These are phyloP conservation scores for Articulospora tetracladia DNA, from an alignment of 495 filamentous ascomycete genomes.

Conservation along the genomic window DNA sequence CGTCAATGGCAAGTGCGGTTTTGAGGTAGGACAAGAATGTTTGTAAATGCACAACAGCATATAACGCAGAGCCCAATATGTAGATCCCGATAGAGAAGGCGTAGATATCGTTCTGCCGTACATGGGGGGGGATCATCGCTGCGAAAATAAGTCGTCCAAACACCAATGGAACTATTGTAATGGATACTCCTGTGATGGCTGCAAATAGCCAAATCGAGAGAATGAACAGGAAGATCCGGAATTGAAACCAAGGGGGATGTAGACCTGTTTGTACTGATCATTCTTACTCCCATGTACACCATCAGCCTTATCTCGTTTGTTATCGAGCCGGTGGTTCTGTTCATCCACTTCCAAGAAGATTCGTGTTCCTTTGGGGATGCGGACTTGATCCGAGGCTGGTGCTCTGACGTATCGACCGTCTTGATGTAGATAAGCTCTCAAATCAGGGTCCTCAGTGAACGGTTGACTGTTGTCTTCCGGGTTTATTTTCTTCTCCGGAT, in stretches of 20 bases:
- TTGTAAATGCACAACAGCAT: constrained; percentile 51
- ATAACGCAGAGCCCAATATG: constrained; percentile 62
- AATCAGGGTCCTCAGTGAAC: constrained; percentile 21
- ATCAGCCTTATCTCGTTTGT: constrained; percentile 45
- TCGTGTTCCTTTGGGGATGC: constrained; percentile 75
- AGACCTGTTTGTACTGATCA: constrained; percentile 73
- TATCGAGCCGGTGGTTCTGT: constrained; percentile 62
- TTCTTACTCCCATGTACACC: constrained; percentile 59
- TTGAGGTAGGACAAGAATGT: constrained; percentile 37
- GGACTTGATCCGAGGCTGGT: constrained; percentile 88
- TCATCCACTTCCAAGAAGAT: constrained; percentile 83
- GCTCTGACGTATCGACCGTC: constrained; percentile 81
- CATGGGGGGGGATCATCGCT: constrained; percentile 56
- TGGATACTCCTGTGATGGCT: constrained; percentile 81
- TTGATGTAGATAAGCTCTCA: constrained; percentile 45
- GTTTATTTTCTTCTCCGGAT: constrained; percentile 33
- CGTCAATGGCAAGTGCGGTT: constrained; percentile 19
- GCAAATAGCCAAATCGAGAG: constrained; percentile 91
- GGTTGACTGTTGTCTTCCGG: constrained; percentile 38
- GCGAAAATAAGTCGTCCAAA: constrained; percentile 77
- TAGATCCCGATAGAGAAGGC: constrained; percentile 89
- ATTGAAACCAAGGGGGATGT: constrained; percentile 84
- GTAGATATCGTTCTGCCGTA: constrained; percentile 90
- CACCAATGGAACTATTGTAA: constrained; percentile 80
- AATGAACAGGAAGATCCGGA: constrained; percentile 81